Base-by-base conservation (phyloP, 208 protist species). In the Leishmania amazonensis region DNA sequence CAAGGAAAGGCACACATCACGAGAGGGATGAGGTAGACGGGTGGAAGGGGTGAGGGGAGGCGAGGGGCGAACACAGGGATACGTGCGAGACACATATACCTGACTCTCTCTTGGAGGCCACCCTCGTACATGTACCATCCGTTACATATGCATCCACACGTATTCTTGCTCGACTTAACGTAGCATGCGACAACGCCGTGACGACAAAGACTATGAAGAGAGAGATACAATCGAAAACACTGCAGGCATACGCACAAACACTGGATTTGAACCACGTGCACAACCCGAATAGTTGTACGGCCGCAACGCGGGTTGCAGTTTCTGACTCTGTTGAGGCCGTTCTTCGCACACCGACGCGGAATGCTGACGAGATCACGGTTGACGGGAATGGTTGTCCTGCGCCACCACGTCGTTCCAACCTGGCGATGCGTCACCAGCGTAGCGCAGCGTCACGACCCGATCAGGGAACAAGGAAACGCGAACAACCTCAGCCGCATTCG, bases 401-500 rank as follows among this genome's bases (percentile, higher is more conserved):
- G 40, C 72, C 13, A 89, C 79, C 9, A 86, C 83, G 24, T 78
- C 81, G 42, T 90, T 90, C 87, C 87, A 90, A 3, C 75, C 80
- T 0, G 87, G 79, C 6, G 81, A 72, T 2, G 76, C 75, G 51
- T 86, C 83, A 49, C 84, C 84, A 4, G 75, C 64, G 9, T 28
- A 57, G 53, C 79, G 81, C n/a, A 88, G 81, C 72, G 57, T 79
- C 54, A 80, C 83, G 21, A 81, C 80, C 7, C 80, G 75, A 57
- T 79, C 81, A 45, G 87, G 81, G 68, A 88, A 90, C 53, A 79
- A 13, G 3, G 81, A 83, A 3, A 84, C 75, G 4, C 83, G 78
- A 6, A 90, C 78, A 2, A 87, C 79, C 47, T 90, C 87, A 9
- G 84, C 85, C 28, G 75, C 53, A 1, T 78, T 53, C 9, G 77